Base-by-base conservation (phyloP, 164 flowering plant genomes). In the grape (Vitis vinifera) region DNA sequence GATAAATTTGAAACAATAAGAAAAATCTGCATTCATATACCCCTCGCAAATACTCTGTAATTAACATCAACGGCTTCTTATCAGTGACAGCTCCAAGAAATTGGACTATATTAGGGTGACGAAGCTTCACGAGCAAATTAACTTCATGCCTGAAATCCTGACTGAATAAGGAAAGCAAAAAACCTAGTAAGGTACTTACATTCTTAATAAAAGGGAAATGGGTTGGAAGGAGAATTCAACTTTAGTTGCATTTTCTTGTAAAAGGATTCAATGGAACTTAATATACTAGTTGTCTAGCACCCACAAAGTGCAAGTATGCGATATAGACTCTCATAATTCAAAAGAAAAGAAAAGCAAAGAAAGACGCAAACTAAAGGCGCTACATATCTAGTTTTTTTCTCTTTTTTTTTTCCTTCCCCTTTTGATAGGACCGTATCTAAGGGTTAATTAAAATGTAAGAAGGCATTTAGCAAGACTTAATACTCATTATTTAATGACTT, bases 41-140 rank as follows among this genome's bases (percentile, higher is more conserved):
- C 95, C 99, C 99, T 80, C 97, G 79, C 55, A 96, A 77, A 73
- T 90, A 96, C 71, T 96, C 99, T 1, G 98, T 96, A 51, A 96
- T 85, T 78, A 96, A 78, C 98, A 96, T 92, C 63, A 96, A 85
- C 51, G 99, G 99, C 84, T 96, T 96, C 86, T 63, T 96, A 51
- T 92, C 97, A 6, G 99, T 96, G 67, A 92, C 98, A 73, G 99
- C 99, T 75, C 99, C 99, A 67, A 96, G 93, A 77, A 96, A 96
- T 74, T 96, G 99, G 14, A 96, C 99, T 51, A 96, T 86, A 71
- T 93, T 96, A 62, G 99, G 99, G 66, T 96, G 99, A 44, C 98
- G 97, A 82, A 96, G 97, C 90, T 93, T 96, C 79, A 96, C 99
- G 44, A 96, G 94, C 83, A 93, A 86, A 81, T 87, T 92, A 63